These are phyloP conservation scores for Suillus plorans DNA, from an alignment of 768 basidiomycete species.

Conservation along the genomic window DNA sequence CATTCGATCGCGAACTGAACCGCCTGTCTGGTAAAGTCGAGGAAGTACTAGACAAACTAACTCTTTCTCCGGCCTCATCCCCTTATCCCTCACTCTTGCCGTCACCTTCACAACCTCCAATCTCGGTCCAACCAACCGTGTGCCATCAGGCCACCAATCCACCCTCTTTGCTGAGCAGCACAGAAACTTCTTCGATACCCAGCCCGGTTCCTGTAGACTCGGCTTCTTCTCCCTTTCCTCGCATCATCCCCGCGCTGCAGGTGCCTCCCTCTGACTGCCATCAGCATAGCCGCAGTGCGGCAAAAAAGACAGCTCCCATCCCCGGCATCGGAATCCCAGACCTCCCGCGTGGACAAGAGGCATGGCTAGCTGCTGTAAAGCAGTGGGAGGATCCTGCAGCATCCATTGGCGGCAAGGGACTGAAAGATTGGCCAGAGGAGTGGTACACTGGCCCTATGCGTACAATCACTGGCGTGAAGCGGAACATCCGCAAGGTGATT, in stretches of 20 bases:
- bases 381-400: constrained; percentile 30
- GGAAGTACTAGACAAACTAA: neutral
- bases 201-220: no score
- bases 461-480: no score
- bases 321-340: constrained; percentile 21
- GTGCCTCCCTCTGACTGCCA: no score
- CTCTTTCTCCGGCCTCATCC: neutral
- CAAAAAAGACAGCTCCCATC: constrained; percentile 3
- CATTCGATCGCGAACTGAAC: constrained; percentile 8
- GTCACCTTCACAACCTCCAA: neutral
- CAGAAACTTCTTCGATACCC: no score
- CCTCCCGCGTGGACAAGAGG: constrained; percentile 13
- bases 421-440: constrained; percentile 30
- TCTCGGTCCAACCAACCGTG: neutral
- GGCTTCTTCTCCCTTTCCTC: no score
- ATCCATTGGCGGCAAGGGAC: constrained; percentile 11
- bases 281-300: neutral
- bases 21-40: neutral
- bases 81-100: neutral
- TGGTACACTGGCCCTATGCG: no score
- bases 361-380: constrained; percentile 26
- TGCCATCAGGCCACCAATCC: no score
- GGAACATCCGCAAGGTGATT: no score
- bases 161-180: no score
- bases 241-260: no score